Evolutionary conservation across 352 stramenopile species (phyloP).

Genomic region (Globisporangium polare): DNA sequence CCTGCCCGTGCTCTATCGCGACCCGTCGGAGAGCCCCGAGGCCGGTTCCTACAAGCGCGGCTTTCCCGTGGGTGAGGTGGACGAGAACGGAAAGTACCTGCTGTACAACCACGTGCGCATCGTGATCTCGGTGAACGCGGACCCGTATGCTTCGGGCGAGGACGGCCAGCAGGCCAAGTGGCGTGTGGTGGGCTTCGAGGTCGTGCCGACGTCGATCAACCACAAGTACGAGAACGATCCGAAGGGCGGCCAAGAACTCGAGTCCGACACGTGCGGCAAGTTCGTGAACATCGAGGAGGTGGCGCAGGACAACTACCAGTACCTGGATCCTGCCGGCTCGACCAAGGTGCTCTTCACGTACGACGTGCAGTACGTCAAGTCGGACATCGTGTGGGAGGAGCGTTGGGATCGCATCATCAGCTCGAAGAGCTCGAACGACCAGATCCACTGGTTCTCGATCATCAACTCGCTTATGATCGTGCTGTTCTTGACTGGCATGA

Average conservation of each 20-base stretch:
- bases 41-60: slow-evolving; percentile 83
- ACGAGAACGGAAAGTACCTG: slow-evolving; percentile 90
- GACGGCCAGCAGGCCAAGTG: slow-evolving; percentile 45
- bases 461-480: slow-evolving; percentile 99
- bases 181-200: slow-evolving; percentile 95
- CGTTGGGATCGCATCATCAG: slow-evolving; percentile 99
- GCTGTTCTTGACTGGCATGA: slow-evolving; percentile 98
- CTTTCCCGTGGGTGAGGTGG: slow-evolving; percentile 92
- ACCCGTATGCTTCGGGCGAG: slow-evolving; percentile 70
- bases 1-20: slow-evolving; percentile 85
- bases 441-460: slow-evolving; percentile 99
- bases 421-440: slow-evolving; percentile 93
- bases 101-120: slow-evolving; percentile 99
- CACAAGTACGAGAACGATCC: slow-evolving; percentile 89
- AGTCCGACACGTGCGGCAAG: slow-evolving; percentile 83
- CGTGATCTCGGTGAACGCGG: slow-evolving; percentile 89
- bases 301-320: slow-evolving; percentile 81
- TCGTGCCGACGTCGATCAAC: slow-evolving; percentile 93
- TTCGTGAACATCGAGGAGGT: slow-evolving; percentile 86
- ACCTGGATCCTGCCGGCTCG: slow-evolving; percentile 57
- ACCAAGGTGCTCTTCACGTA: slow-evolving; percentile 98
- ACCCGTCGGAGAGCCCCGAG: slow-evolving; percentile 63
- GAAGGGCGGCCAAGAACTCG: slow-evolving; percentile 72
- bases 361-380: slow-evolving; percentile 96
- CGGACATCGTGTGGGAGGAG: slow-evolving; percentile 94